Conservation (phyloP, 1,284 basidiomycete genomes). For the Heterobasidion annosum region DNA sequence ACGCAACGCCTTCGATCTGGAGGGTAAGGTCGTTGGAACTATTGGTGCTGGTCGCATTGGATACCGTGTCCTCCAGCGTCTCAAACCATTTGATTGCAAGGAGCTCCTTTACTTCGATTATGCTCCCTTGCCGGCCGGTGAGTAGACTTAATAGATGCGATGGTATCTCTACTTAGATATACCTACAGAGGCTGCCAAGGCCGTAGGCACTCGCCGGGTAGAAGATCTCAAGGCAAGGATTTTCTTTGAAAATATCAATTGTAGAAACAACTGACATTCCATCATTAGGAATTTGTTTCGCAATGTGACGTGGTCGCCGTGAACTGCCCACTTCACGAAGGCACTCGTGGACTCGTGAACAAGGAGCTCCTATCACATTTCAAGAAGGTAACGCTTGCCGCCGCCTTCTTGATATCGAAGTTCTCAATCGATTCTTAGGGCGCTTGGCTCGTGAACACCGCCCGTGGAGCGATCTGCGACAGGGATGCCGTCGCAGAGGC, state of each 20-base stretch:
- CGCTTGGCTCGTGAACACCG: conserved; percentile 91
- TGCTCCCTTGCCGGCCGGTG: conserved; percentile 65
- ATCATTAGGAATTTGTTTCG: conserved; percentile 61
- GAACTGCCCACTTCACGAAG: conserved; percentile 90
- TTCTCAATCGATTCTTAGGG: conserved; percentile 21
- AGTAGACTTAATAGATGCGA: conserved; percentile 1
- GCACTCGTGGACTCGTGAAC: conserved; percentile 77
- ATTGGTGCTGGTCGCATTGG: conserved; percentile 86
- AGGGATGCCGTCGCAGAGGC: conserved; percentile 75
- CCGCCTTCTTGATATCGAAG: too few relatives aligned
- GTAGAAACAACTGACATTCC: not conserved
- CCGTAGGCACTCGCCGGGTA: conserved; percentile 69
- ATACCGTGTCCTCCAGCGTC: conserved; percentile 83
- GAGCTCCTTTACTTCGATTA: conserved; percentile 95
- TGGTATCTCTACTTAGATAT: not conserved
- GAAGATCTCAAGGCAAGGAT: conserved; percentile 57
- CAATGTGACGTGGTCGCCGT: conserved; percentile 81
- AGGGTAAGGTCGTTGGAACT: conserved; percentile 87
- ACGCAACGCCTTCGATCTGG: conserved; percentile 80
- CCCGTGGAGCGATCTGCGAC: conserved; percentile 89
- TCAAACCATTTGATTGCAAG: conserved; percentile 84
- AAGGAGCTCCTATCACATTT: conserved; percentile 80
- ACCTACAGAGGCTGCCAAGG: conserved; percentile 51
- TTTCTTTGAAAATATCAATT: not conserved
- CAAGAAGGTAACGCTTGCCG: conserved; percentile 50